phyloP scores from a whole-genome alignment of 805 yeast genomes.

The Candida lessepsii region DNA sequence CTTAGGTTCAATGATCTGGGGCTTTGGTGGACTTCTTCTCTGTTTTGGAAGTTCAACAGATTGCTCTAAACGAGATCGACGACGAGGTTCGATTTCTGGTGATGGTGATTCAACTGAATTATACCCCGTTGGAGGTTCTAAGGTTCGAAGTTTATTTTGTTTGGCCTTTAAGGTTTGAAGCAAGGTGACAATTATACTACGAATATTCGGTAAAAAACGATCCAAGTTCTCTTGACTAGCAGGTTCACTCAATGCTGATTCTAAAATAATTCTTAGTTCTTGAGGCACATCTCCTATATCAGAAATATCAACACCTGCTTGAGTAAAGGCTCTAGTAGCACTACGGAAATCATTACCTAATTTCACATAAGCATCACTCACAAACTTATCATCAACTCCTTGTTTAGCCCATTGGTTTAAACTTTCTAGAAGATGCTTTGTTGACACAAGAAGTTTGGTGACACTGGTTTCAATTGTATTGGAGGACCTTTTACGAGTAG shows the following conservation, averaged over 20 bases:
- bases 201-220: constrained; percentile 74
- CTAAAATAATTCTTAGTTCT: constrained; percentile 73
- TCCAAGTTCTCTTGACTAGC: constrained; percentile 85
- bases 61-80: constrained; percentile 1
- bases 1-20: constrained; percentile 1
- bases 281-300: constrained; percentile 92
- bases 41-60: constrained; percentile 2
- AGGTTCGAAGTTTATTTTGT: constrained; percentile 51
- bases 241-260: constrained; percentile 78
- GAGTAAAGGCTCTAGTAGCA: constrained; percentile 74
- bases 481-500: constrained; percentile 21
- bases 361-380: constrained; percentile 86
- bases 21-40: constrained; percentile 6
- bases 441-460: constrained; percentile 76
- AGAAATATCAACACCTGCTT: constrained; percentile 74
- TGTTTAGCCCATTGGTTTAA: constrained; percentile 88
- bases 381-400: constrained; percentile 76
- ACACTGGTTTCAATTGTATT: constrained; percentile 73
- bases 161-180: constrained; percentile 78
- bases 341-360: constrained; percentile 92
- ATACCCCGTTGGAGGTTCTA: background rate
- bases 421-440: constrained; percentile 83
- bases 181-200: constrained; percentile 80
- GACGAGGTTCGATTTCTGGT: background rate
- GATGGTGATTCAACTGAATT: background rate